Percentiles rank a stretch among this genome's conserved stretches.
These are phyloP conservation scores for Aspergillus tubingensis DNA, from an alignment of 2,329 filamentous ascomycete genomes.

Conservation along the genomic window DNA sequence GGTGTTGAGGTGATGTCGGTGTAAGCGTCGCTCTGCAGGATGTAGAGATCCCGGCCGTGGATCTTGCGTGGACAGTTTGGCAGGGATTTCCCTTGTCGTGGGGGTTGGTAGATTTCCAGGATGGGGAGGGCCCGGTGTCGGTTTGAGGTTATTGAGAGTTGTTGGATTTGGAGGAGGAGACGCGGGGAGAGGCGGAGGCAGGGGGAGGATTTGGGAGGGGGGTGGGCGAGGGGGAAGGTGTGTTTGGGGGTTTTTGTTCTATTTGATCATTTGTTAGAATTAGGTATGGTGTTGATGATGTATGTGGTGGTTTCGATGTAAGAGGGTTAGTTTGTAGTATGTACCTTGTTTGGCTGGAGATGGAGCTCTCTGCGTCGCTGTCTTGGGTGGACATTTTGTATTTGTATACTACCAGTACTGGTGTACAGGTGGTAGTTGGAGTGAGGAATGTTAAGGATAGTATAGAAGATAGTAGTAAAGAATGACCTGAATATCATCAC, in stretches of 20 bases:
- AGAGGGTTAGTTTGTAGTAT: too few species aligned
- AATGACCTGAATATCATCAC: background rate
- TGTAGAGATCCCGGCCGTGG: constrained; percentile 30
- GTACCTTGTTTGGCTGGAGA: constrained; percentile 1
- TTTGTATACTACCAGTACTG: background rate
- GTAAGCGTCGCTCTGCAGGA: constrained; percentile 31
- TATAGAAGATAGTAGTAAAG: background rate
- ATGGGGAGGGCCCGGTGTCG: constrained; percentile 29
- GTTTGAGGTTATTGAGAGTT: constrained; percentile 22
- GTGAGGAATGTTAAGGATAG: background rate
- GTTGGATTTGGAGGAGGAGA: constrained; percentile 37
- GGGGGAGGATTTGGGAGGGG: constrained; percentile 30
- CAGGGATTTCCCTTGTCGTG: constrained; percentile 26
- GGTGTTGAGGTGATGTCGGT: constrained; percentile 7
- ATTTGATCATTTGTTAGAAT: too few species aligned
- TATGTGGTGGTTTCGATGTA: background rate
- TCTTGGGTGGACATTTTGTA: background rate
- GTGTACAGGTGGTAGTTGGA: background rate
- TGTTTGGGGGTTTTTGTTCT: constrained; percentile 17
- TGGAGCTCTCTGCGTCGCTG: constrained; percentile 1
- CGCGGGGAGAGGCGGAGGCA: constrained; percentile 30
- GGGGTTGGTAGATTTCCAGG: constrained; percentile 34
- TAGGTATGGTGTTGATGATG: background rate
- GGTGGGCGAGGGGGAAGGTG: constrained; percentile 35
- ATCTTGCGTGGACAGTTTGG: constrained; percentile 26